These are phyloP conservation scores for Hippophae gyantsensis DNA, from an alignment of 306 rosid species.

Conservation along the genomic window DNA sequence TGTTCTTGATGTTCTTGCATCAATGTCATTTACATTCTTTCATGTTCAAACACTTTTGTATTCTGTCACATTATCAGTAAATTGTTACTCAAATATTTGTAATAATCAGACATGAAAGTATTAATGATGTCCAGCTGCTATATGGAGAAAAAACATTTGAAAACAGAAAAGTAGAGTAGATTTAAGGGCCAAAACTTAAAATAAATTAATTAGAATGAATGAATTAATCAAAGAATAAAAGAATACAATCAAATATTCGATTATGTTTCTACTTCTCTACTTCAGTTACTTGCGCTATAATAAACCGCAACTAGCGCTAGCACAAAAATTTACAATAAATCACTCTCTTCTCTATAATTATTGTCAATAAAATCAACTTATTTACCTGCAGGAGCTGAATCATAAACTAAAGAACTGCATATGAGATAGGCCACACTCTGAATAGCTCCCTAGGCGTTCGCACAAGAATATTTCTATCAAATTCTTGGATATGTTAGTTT, in stretches of 20 bases:
- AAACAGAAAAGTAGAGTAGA: too few relatives aligned
- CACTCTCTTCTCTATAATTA: conserved; percentile 3
- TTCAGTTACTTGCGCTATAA: not conserved
- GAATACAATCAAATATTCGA: conserved; percentile 16
- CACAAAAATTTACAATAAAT: conserved; percentile 8
- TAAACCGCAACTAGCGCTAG: conserved; percentile 10
- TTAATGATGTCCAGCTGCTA: too few relatives aligned
- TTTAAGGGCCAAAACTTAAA: too few relatives aligned
- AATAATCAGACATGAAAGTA: too few relatives aligned
- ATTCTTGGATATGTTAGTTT: conserved; percentile 6
- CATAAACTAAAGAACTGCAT: not conserved
- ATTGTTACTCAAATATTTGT: too few relatives aligned
- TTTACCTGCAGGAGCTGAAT: conserved; percentile 1
- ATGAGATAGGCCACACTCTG: not conserved
- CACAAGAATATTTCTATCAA: not conserved
- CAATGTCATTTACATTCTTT: too few relatives aligned
- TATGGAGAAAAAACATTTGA: too few relatives aligned
- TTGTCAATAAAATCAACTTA: not conserved
- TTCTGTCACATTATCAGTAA: too few relatives aligned
- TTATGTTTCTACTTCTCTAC: not conserved
- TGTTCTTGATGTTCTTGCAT: too few relatives aligned
- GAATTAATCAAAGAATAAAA: conserved; percentile 19
- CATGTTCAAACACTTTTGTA: too few relatives aligned
- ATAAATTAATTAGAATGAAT: not conserved
- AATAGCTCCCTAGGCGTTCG: too few relatives aligned